Evolutionary conservation across 192 early-diverging fungal genomes (phyloP).

Genomic region (Chytriomyces sp.): DNA sequence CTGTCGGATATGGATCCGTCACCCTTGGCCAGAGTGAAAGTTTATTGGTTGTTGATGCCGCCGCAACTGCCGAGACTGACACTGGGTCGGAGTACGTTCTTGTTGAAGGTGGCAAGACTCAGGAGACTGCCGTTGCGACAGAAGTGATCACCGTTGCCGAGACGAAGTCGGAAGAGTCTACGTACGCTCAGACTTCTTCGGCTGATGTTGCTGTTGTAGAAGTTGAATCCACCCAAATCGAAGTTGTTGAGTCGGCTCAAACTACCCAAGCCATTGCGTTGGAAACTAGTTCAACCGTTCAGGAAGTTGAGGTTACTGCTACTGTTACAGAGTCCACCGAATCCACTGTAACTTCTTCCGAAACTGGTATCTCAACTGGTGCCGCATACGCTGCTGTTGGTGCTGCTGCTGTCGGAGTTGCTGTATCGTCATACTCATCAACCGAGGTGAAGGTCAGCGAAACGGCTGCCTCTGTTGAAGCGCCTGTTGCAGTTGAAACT

Average conservation of each 20-base stretch:
- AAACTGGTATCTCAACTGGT: neutral
- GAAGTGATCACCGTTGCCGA: neutral
- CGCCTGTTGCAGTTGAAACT: neutral
- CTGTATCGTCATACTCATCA: too few species aligned
- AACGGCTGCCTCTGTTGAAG: neutral
- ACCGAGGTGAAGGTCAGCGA: neutral
- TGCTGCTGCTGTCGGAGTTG: neutral
- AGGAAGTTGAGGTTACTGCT: neutral
- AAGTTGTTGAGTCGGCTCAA: neutral
- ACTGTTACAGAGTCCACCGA: neutral
- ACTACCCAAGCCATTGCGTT: neutral
- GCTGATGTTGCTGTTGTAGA: neutral
- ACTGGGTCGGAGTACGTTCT: neutral
- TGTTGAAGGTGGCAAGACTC: neutral
- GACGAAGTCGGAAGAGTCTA: neutral
- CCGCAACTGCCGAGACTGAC: constrained; percentile 4
- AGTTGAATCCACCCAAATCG: neutral
- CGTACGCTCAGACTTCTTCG: neutral
- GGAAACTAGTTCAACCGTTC: neutral
- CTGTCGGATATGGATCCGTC: too few species aligned
- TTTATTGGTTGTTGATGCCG: neutral
- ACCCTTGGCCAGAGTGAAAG: neutral
- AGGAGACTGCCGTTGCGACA: neutral
- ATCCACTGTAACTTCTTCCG: neutral
- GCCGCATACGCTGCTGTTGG: neutral